phyloP scores from a whole-genome alignment of 2,329 filamentous ascomycete genomes.

The Coniochaeta pulveracea region DNA sequence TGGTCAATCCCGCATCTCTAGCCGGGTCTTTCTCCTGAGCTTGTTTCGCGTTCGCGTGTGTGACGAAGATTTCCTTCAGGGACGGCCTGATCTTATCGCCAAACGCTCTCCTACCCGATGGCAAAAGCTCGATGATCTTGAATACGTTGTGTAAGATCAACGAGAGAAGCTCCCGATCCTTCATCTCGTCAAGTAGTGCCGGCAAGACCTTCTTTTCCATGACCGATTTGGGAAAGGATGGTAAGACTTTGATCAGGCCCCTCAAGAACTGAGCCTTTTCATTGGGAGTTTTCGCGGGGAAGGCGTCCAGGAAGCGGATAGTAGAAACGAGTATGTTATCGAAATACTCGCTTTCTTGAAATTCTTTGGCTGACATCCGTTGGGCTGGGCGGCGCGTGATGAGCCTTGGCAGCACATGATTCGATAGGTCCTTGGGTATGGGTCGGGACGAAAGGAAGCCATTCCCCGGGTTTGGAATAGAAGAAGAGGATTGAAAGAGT shows the following conservation, averaged over 20 bases:
- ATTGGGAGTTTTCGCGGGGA: slow-evolving; percentile 82
- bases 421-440: slow-evolving; percentile 66
- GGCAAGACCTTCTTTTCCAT: slow-evolving; percentile 91
- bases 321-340: slow-evolving; percentile 95
- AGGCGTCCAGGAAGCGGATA: slow-evolving; percentile 83
- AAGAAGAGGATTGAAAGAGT: slow-evolving; percentile 66
- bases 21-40: slow-evolving; percentile 65
- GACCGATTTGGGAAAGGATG: slow-evolving; percentile 86
- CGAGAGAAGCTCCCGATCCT: slow-evolving; percentile 78
- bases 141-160: slow-evolving; percentile 87
- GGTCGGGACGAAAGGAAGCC: slow-evolving; percentile 73
- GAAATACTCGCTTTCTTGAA: slow-evolving; percentile 92
- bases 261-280: slow-evolving; percentile 91
- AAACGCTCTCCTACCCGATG: slow-evolving; percentile 67
- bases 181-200: slow-evolving; percentile 82
- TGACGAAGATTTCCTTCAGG: slow-evolving; percentile 72
- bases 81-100: slow-evolving; percentile 77
- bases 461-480: slow-evolving; percentile 68
- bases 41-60: slow-evolving; percentile 42
- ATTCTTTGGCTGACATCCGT: slow-evolving; percentile 77
- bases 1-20: slow-evolving; percentile 83
- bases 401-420: slow-evolving; percentile 68
- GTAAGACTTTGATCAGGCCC: slow-evolving; percentile 74
- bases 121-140: slow-evolving; percentile 71
- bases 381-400: slow-evolving; percentile 83